Base-by-base conservation (phyloP, 1,139 yeast species). In the Spathaspora sp. region DNA sequence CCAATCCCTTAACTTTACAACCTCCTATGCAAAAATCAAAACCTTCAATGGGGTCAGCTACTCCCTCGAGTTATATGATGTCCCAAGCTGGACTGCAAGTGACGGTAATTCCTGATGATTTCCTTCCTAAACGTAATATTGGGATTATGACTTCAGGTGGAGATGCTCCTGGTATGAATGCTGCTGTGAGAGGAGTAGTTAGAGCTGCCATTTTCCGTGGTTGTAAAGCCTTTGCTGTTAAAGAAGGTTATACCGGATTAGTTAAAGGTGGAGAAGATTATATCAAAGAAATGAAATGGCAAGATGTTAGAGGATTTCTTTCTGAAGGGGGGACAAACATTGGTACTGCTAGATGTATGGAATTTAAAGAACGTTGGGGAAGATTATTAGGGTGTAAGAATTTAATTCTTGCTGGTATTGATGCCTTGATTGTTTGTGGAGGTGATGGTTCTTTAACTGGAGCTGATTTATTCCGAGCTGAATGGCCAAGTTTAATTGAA, bases 81-180 rank as follows among this genome's bases (percentile, higher is more conserved):
- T 50, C 54, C 2, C 45, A 45, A 38, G 51, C 59, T 2, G 44
- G 44, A 11, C 43, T 57, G 7, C 49, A 54, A 1, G 49, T 61
- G 5, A 56, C 52, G 13, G 51, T 59, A 24, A 45, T 52, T 9
- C 47, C 45, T 8, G 42, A 37, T 16, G 47, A 40, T 7, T 38
- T 40, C 7, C 29, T 23, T 11, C 40, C 40, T 8, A 48, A 49
- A 38, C 44, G 58, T 44, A 85, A 84, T 61, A 84, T 86, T 48
- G 95, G 88, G 1, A 89, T 86, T 18, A 86, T 86, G 93, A 86
- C 95, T 2, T 84, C 91, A 1, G 95, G 95, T 53, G 95, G 95
- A 59, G 95, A 86, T 63, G 86, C 93, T 41, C 93, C 89, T 16
- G 95, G 95, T 56, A 86, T 86, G 95, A 84, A 84, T 60, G 89